Evolutionary conservation across 2,329 filamentous ascomycete species (phyloP), one percentile per base, ranked within the genome.

Genomic region (Aciculosporium take): DNA sequence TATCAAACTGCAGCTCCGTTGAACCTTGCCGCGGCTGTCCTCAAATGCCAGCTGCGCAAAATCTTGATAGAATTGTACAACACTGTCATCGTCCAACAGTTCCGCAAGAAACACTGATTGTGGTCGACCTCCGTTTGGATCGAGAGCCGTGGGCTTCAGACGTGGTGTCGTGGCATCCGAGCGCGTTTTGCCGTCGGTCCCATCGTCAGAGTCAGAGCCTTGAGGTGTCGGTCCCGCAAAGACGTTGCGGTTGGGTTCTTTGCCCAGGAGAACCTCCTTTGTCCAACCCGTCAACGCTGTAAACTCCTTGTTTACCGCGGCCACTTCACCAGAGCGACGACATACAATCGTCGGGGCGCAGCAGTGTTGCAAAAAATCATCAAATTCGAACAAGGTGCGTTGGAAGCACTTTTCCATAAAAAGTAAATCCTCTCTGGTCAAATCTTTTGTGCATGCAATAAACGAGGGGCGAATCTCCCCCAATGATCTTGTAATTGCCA

Each of bases 331-430:
- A 0, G 88, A 94, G 37, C 91, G 78, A 37, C 91, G 79, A 55
- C 86, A 93, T 21, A 96, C 85, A 44, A 98, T 78, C 0, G 88
- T 94, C 0, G 91, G 91, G 4, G 87, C 93, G 30, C 86, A 86
- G 46, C 82, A 86, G 48, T 86, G 79, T 43, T 84, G 79, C 66
- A 95, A 83, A 50, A 93, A 91, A 49, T 94, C 86, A 56, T 96
- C 86, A 53, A 94, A 93, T 57, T 94, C 87, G 55, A 87, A 86
- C 9, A 96, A 69, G 0, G 86, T 93, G 29, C 91, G 77, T 61
- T 98, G 91, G 56, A 96, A 86, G 54, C 84, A 93, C 63, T 94
- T 94, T 60, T 98, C 91, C 83, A 94, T 94, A 59, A 96, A 95
- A 18, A 98, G 79, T 23, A 96, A 68, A 59, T 98, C 91, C 53